These are phyloP conservation scores for Epichloe brachyelytri DNA, from an alignment of 2,329 filamentous ascomycete genomes.

Conservation along the genomic window DNA sequence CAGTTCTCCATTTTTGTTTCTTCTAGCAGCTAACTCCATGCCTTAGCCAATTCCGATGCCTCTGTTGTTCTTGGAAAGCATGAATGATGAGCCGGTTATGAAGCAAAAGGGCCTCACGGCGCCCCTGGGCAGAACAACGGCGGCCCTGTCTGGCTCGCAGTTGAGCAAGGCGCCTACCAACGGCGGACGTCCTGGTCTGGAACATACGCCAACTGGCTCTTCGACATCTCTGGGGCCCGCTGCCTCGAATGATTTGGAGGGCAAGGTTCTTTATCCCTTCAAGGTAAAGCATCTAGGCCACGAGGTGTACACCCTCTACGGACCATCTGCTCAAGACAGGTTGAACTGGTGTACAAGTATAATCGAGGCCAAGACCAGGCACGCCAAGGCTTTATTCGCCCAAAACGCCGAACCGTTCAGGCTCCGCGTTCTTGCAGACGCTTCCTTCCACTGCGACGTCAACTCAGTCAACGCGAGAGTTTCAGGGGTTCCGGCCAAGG, in stretches of 20 bases:
- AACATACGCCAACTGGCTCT: constrained; percentile 54
- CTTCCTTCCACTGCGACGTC: constrained; percentile 72
- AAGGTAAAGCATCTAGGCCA: constrained; percentile 90
- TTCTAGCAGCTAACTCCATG: constrained; percentile 12
- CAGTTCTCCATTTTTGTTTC: constrained; percentile 3
- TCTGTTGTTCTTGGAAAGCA: constrained; percentile 79
- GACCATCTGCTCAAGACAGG: constrained; percentile 59
- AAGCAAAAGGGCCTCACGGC: constrained; percentile 66
- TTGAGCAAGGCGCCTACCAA: constrained; percentile 43
- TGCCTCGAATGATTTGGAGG: constrained; percentile 55
- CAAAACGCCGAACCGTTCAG: constrained; percentile 96
- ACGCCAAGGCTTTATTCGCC: constrained; percentile 75
- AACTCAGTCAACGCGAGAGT: constrained; percentile 46
- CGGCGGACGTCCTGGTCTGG: constrained; percentile 44
- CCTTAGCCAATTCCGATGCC: constrained; percentile 84
- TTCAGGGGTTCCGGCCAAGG: constrained; percentile 62
- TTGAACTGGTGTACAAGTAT: constrained; percentile 90
- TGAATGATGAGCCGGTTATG: constrained; percentile 80
- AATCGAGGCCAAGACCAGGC: constrained; percentile 84
- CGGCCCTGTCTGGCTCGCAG: constrained; percentile 44
- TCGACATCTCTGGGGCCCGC: constrained; percentile 42
- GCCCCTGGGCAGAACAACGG: constrained; percentile 44
- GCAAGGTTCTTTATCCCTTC: constrained; percentile 86
- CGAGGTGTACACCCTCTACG: constrained; percentile 84
- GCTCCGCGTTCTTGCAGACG: constrained; percentile 81